A percentile compares a stretch with the other conserved stretches of the same genome.
phyloP scores from a whole-genome alignment of 306 rosid species.

The Dalbergia cochinchinensis region DNA sequence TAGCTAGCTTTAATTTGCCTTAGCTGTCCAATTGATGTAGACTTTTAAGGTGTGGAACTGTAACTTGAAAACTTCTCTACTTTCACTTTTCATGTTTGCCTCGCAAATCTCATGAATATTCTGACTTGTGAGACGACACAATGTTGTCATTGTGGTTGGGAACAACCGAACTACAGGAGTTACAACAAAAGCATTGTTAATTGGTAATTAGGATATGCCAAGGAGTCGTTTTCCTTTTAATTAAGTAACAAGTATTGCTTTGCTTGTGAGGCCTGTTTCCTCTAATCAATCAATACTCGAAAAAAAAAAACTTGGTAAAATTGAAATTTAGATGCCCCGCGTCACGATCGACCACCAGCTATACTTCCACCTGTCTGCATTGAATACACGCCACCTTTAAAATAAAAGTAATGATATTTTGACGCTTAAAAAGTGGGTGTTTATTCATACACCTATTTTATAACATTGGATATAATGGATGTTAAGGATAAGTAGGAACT shows the following conservation, averaged over 20 bases:
- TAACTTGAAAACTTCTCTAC: background rate
- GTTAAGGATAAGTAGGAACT: no score
- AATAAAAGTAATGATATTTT: no score
- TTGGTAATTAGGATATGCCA: slow-evolving; percentile 26
- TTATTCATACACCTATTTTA: no score
- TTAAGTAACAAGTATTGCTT: slow-evolving; percentile 31
- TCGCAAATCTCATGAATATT: background rate
- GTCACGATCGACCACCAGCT: slow-evolving; percentile 38
- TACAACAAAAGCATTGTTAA: background rate
- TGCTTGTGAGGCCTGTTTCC: slow-evolving; percentile 40
- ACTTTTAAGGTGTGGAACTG: background rate
- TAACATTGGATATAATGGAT: no score
- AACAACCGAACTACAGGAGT: slow-evolving; percentile 1
- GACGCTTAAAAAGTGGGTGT: no score
- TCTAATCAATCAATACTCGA: background rate
- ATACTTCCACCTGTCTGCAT: slow-evolving; percentile 25
- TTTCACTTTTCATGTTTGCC: background rate
- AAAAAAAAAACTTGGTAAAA: slow-evolving; percentile 32
- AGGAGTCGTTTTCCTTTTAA: slow-evolving; percentile 35
- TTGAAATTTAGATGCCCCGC: slow-evolving; percentile 41
- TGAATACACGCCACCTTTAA: slow-evolving; percentile 10
- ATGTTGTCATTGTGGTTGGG: slow-evolving; percentile 23
- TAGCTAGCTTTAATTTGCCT: background rate
- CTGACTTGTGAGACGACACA: background rate
- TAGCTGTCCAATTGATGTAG: background rate